These are phyloP conservation scores for Didymella arachidicola DNA, from an alignment of 2,329 filamentous ascomycete genomes.

Conservation along the genomic window DNA sequence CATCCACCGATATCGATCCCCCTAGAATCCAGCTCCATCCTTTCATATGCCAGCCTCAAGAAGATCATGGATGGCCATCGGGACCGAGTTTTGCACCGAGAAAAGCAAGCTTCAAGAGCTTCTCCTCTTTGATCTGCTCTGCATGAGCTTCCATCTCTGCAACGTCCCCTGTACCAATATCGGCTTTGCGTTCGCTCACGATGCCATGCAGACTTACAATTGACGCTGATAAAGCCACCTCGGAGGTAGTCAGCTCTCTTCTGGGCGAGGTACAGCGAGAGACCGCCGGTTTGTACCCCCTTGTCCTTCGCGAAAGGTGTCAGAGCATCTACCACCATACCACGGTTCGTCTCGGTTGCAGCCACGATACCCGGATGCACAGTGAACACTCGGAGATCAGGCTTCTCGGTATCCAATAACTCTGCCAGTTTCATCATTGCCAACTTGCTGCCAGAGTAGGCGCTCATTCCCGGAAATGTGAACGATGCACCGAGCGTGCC, in stretches of 20 bases:
- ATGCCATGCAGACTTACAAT: slow-evolving; percentile 27
- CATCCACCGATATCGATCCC: not conserved
- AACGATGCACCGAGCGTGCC: slow-evolving; percentile 25
- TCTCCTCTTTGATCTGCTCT: slow-evolving; percentile 40
- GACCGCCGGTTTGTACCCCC: slow-evolving; percentile 25
- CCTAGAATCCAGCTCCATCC: not conserved
- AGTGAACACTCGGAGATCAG: slow-evolving; percentile 31
- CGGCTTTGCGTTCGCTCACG: not conserved
- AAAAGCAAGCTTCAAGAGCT: slow-evolving; percentile 37
- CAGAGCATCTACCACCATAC: slow-evolving; percentile 19
- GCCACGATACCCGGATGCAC: slow-evolving; percentile 36
- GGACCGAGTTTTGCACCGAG: slow-evolving; percentile 29
- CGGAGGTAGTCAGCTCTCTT: slow-evolving; percentile 30
- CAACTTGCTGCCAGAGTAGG: slow-evolving; percentile 35
- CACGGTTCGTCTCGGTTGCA: slow-evolving; percentile 17
- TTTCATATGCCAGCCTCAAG: not conserved
- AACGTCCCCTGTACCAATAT: slow-evolving; percentile 34
- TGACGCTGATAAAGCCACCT: slow-evolving; percentile 31
- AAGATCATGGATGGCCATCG: slow-evolving; percentile 29
- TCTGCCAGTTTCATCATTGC: slow-evolving; percentile 33
- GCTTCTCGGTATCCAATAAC: slow-evolving; percentile 32
- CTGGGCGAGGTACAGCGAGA: slow-evolving; percentile 30
- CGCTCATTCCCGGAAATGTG: slow-evolving; percentile 27
- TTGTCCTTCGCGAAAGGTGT: slow-evolving; percentile 32
- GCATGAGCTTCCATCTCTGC: slow-evolving; percentile 38